Evolutionary conservation across 2,329 filamentous ascomycete genomes (phyloP), one percentile per base, ranked within the genome.

Genomic region (Phialemonium atrogriseum): DNA sequence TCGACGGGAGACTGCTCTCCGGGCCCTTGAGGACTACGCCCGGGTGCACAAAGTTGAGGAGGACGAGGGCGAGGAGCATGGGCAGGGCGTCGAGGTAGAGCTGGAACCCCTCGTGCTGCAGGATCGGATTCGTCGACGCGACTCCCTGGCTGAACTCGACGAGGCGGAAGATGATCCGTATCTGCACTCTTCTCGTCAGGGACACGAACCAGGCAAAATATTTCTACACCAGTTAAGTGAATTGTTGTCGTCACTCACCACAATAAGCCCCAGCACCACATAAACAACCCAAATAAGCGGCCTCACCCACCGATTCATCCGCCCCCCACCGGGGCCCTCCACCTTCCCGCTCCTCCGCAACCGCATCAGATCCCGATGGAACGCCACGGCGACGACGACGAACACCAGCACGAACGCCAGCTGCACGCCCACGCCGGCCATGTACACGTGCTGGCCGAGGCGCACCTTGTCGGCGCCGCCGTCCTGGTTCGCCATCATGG

Each of bases 101-200:
- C 16, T 65, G 59, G 46, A 71, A 79, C 4, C 46, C 58, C 42
- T 77, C 70, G 38, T 72, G 56, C 24, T 50, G 60, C 1, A 67
- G 60, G 13, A 72, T 52, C 0, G 56, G 52, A 44, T 68, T 70
- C n/a, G 51, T 41, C 5, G 47, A 42, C 24, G 52, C 50, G 13
- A 66, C 44, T 9, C 68, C 69, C 4, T 56, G 54, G 0, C 60
- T 58, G 43, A 70, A 80, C 47, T 80, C 73, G 32, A 60, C 50
- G 2, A 81, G 58, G 18, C 74, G 70, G 51, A 69, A 81, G 40
- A 76, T 64, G 47, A 80, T 77, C 20, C 75, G 68, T 17, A 65
- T 48, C 60, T 71, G 30, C 10, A 30, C 35, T n/a, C n/a, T n/a
- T n/a, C n/a, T n/a, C n/a, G n/a, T n/a, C n/a, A n/a, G n/a, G n/a